Percentiles rank a stretch among this genome's conserved stretches.
Evolutionary conservation across 2,329 filamentous ascomycete genomes (phyloP).

Genomic region (Salinomyces thailandicus): DNA sequence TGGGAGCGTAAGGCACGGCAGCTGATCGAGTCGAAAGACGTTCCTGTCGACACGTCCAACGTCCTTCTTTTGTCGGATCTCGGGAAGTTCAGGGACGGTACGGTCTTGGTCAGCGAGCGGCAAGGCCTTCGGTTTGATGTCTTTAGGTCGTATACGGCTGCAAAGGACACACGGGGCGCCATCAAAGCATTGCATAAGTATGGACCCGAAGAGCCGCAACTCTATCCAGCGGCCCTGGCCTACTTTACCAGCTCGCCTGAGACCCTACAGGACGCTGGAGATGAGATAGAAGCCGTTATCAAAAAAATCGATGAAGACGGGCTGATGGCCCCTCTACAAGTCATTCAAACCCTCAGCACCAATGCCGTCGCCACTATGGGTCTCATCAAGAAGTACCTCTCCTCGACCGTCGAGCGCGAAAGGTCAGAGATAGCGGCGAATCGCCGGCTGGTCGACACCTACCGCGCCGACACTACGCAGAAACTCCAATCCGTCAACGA

Average conservation of each 20-base stretch:
- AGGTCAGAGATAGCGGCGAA: conserved; percentile 75
- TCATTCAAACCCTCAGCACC: conserved; percentile 78
- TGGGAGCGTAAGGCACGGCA: conserved; percentile 90
- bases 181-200: conserved; percentile 87
- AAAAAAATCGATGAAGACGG: conserved; percentile 80
- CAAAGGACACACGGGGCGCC: conserved; percentile 81
- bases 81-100: conserved; percentile 80
- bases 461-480: conserved; percentile 69
- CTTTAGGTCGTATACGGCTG: conserved; percentile 88
- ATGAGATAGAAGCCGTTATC: conserved; percentile 71
- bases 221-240: conserved; percentile 83
- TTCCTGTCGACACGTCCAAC: conserved; percentile 87
- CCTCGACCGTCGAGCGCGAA: conserved; percentile 79
- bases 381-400: conserved; percentile 87
- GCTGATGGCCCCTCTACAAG: conserved; percentile 90
- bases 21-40: conserved; percentile 69
- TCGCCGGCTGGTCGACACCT: conserved; percentile 68
- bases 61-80: conserved; percentile 87
- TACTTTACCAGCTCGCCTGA: conserved; percentile 82
- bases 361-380: conserved; percentile 90
- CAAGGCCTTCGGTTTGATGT: conserved; percentile 89
- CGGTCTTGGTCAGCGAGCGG: conserved; percentile 85
- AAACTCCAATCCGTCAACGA: conserved; percentile 71
- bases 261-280: conserved; percentile 73
- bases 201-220: conserved; percentile 76